Conservation (phyloP, 192 early-diverging fungal genomes). For the Jimgerdemannia lactiflua region DNA sequence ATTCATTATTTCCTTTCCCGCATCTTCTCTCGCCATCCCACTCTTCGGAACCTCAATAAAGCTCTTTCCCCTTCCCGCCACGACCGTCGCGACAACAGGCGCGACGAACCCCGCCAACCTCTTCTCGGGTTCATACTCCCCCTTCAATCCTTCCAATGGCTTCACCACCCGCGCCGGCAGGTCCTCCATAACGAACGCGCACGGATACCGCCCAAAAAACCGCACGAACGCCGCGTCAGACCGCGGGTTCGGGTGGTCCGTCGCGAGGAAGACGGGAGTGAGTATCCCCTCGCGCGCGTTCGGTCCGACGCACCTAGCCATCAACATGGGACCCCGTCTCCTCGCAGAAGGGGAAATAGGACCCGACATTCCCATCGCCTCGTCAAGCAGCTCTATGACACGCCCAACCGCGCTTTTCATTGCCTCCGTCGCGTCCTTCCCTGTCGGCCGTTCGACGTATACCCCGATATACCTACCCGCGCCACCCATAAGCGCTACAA, state of each 20-base stretch:
- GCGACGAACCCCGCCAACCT: background rate
- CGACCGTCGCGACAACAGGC: background rate
- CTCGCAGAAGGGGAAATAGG: background rate
- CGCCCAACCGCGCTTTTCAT: too few relatives aligned
- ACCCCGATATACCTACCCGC: slow-evolving; percentile 33
- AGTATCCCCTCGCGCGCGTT: background rate
- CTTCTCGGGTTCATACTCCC: background rate
- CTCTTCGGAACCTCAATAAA: background rate
- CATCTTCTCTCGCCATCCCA: background rate
- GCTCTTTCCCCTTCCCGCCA: background rate
- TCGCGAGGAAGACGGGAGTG: background rate
- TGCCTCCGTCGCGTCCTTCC: background rate
- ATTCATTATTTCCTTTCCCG: background rate
- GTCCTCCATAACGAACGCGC: background rate
- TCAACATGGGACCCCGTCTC: background rate
- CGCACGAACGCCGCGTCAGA: background rate
- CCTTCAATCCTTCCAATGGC: background rate
- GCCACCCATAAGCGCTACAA: slow-evolving; percentile 43
- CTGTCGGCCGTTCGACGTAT: slow-evolving; percentile 19
- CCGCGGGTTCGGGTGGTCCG: background rate
- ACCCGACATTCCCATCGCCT: background rate
- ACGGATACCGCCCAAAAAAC: background rate
- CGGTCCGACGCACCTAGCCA: background rate
- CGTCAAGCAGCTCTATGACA: too few relatives aligned
- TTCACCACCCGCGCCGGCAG: background rate